phyloP scores from a whole-genome alignment of 2,329 filamentous ascomycete species.

The Fusarium sp. region DNA sequence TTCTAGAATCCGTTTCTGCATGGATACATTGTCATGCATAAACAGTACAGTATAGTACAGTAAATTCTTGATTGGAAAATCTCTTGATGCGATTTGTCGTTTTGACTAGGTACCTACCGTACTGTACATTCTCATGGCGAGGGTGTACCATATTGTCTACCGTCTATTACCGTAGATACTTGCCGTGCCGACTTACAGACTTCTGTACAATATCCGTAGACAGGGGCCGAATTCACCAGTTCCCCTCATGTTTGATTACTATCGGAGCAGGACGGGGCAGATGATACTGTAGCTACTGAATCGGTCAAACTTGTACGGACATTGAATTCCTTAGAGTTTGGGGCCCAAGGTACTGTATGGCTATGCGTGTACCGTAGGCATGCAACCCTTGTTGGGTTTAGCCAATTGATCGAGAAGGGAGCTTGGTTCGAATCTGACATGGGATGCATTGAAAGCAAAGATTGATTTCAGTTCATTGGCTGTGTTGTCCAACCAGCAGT shows the following conservation, averaged over 20 bases:
- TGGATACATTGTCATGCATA: conserved; percentile 7
- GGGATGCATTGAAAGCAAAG: conserved; percentile 1
- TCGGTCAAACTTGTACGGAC: conserved; percentile 15
- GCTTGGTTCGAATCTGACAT: background rate
- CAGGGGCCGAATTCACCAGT: conserved; percentile 6
- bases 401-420: background rate
- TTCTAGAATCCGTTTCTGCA: conserved; percentile 13
- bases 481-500: background rate
- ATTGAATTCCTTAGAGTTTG: conserved; percentile 38
- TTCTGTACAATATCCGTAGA: background rate
- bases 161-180: conserved; percentile 21
- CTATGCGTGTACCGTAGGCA: conserved; percentile 15
- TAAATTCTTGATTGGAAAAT: background rate
- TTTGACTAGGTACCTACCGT: background rate
- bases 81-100: background rate
- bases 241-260: conserved; percentile 12
- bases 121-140: background rate
- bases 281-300: conserved; percentile 3
- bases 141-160: conserved; percentile 7
- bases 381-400: conserved; percentile 14
- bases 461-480: conserved; percentile 23
- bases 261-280: conserved; percentile 37
- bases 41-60: background rate
- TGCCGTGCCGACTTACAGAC: conserved; percentile 6
- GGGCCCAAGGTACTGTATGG: background rate